A percentile compares a stretch with the other conserved stretches of the same genome.
Conservation (phyloP, 164 flowering plant genomes). For the Piper longum region DNA sequence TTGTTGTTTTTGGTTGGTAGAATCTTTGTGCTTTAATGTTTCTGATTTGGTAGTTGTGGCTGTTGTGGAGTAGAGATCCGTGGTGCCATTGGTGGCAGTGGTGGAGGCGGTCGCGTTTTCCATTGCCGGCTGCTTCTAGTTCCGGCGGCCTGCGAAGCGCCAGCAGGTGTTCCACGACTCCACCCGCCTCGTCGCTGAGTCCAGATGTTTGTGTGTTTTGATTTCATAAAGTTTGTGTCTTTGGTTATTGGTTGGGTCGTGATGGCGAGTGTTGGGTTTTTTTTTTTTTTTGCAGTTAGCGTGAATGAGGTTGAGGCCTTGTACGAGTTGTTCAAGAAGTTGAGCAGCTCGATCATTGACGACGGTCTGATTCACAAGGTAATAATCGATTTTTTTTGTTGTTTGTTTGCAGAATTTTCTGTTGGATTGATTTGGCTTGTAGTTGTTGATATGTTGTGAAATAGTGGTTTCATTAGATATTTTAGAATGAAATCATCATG, state of each 20-base stretch:
- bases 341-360: constrained; percentile 55
- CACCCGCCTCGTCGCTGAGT: constrained; percentile 18
- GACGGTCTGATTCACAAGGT: constrained; percentile 55
- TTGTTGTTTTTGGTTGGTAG: no score
- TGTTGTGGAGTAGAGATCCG: constrained; percentile 2
- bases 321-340: constrained; percentile 53
- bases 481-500: neutral
- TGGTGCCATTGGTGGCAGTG: constrained; percentile 18
- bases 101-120: constrained; percentile 17
- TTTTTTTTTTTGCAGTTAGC: constrained; percentile 38
- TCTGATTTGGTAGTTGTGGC: no score
- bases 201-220: constrained; percentile 16
- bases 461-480: neutral
- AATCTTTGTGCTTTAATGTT: no score
- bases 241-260: neutral
- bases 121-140: constrained; percentile 22
- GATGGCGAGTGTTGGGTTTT: neutral
- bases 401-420: neutral
- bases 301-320: constrained; percentile 70
- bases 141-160: constrained; percentile 2
- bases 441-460: no score
- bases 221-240: neutral
- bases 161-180: constrained; percentile 10
- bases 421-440: neutral
- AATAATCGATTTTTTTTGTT: neutral